Percentiles rank a stretch among this genome's conserved stretches.
Evolutionary conservation across 352 stramenopile genomes (phyloP).

Genomic region (Phytophthora kernoviae): DNA sequence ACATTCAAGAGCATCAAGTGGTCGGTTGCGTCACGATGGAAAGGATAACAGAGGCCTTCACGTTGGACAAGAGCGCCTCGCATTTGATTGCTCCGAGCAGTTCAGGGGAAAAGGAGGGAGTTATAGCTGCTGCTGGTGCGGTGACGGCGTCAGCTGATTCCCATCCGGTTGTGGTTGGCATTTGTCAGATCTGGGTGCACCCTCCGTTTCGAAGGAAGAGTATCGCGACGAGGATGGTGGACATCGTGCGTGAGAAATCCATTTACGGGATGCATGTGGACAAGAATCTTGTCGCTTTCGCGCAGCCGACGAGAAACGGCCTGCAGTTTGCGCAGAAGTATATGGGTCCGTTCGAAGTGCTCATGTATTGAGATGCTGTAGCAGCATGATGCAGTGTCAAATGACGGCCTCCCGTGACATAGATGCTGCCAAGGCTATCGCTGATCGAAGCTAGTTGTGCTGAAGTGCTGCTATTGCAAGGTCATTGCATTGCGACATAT

Average conservation of each 20-base stretch:
- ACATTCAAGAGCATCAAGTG: constrained; percentile 58
- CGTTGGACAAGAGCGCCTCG: constrained; percentile 30
- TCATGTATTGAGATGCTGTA: constrained; percentile 44
- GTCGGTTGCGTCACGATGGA: constrained; percentile 69
- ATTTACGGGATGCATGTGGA: constrained; percentile 72
- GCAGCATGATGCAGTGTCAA: too few relatives aligned
- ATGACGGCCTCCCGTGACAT: too few relatives aligned
- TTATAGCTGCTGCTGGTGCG: constrained; percentile 8
- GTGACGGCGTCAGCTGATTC: constrained; percentile 20
- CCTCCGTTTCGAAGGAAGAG: constrained; percentile 47
- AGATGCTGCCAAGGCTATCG: too few relatives aligned
- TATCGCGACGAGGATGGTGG: constrained; percentile 66
- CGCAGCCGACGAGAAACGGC: constrained; percentile 74
- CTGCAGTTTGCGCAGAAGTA: constrained; percentile 66
- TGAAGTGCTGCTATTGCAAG: too few relatives aligned
- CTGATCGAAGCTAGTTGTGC: too few relatives aligned
- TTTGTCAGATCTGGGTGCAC: constrained; percentile 81
- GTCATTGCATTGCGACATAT: too few relatives aligned
- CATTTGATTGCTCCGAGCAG: constrained; percentile 6
- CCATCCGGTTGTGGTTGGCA: constrained; percentile 51
- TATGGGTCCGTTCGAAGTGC: constrained; percentile 44
- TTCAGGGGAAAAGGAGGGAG: constrained; percentile 1
- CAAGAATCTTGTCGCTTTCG: constrained; percentile 63
- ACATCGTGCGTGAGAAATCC: constrained; percentile 65
- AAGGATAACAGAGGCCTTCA: constrained; percentile 49